Percentiles rank a stretch among this genome's conserved stretches.
phyloP scores from a whole-genome alignment of 148 eudicot species.

The Vaccinium darrowii region DNA sequence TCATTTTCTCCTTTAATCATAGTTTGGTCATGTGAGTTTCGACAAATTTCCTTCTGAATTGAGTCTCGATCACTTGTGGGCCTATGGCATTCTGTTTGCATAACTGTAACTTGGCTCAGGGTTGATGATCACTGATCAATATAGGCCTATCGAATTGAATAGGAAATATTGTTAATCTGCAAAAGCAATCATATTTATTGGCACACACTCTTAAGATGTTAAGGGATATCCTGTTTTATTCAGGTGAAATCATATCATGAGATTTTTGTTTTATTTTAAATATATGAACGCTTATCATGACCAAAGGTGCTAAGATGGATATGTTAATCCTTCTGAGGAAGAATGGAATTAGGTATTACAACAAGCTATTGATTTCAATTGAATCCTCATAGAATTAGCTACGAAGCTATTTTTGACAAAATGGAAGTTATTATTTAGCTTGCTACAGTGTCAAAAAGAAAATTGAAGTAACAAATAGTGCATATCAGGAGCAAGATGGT shows the following conservation, averaged over 20 bases:
- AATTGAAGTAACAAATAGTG: background rate
- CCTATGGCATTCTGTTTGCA: background rate
- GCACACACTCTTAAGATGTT: background rate
- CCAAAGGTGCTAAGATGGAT: background rate
- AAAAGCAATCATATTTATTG: background rate
- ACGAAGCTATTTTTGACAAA: background rate
- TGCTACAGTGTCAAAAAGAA: background rate
- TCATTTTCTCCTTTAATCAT: background rate
- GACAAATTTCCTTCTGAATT: background rate
- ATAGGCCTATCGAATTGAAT: background rate
- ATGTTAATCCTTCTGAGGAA: background rate
- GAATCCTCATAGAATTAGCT: background rate
- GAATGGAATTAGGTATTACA: background rate
- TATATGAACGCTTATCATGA: background rate
- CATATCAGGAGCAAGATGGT: background rate
- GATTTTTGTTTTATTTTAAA: background rate
- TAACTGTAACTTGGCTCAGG: background rate
- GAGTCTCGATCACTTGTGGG: background rate
- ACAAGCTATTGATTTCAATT: background rate
- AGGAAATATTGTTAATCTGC: background rate
- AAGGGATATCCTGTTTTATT: background rate
- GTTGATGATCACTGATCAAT: background rate
- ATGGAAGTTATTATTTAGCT: background rate
- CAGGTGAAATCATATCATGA: background rate
- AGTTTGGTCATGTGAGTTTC: background rate